A percentile compares a stretch with the other conserved stretches of the same genome.
phyloP scores from a whole-genome alignment of 345 rosid genomes.

The Rhodamnia rubescens region DNA sequence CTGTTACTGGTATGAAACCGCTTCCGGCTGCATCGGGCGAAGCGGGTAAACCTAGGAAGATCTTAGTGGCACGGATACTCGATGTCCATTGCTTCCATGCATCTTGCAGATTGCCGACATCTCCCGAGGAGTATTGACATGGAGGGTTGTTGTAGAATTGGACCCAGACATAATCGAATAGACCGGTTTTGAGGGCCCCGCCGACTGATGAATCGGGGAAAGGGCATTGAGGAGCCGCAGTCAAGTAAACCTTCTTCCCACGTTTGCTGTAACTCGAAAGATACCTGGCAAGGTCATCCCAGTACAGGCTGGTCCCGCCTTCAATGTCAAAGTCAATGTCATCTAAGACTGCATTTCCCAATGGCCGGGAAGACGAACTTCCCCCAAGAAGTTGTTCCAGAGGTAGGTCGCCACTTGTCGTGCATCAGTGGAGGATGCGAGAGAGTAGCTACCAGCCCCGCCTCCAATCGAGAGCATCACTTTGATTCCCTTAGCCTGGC shows the following conservation, averaged over 20 bases:
- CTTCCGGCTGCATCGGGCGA: conserved; percentile 42
- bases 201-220: conserved; percentile 42
- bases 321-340: conserved; percentile 54
- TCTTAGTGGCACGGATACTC: conserved; percentile 12
- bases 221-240: conserved; percentile 67
- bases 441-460: conserved; percentile 29
- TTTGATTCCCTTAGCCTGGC: conserved; percentile 39
- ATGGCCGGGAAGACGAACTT: conserved; percentile 18
- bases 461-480: conserved; percentile 59
- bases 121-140: conserved; percentile 30
- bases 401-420: conserved; percentile 13
- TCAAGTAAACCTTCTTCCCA: conserved; percentile 37
- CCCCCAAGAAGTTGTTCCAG: conserved; percentile 14
- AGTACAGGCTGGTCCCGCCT: conserved; percentile 22
- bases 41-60: conserved; percentile 53
- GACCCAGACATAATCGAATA: conserved; percentile 48
- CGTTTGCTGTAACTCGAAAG: conserved; percentile 13
- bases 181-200: conserved; percentile 30
- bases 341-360: conserved; percentile 41
- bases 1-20: conserved; percentile 35
- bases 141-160: conserved; percentile 58
- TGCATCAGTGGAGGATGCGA: conserved; percentile 35
- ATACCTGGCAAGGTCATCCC: conserved; percentile 32
- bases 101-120: conserved; percentile 14
- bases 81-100: conserved; percentile 54